Evolutionary conservation across 2,329 filamentous ascomycete species (phyloP).

Genomic region (Aspergillus flavus): DNA sequence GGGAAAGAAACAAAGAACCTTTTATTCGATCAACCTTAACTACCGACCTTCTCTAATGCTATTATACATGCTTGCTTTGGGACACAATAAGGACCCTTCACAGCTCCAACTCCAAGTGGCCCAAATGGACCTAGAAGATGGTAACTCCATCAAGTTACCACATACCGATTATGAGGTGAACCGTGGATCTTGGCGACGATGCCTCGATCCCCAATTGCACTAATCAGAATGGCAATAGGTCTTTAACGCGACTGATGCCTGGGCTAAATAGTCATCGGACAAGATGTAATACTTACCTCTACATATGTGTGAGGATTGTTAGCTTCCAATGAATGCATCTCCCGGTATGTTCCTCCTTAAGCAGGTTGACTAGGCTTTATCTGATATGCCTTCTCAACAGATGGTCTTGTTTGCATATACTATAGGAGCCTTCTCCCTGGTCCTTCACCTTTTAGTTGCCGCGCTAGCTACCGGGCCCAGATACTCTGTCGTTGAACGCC

Average conservation of each 20-base stretch:
- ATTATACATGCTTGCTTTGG: neutral
- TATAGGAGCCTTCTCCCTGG: constrained; percentile 14
- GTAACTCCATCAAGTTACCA: neutral
- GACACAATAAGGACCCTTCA: neutral
- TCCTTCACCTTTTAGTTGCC: constrained; percentile 12
- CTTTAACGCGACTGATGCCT: neutral
- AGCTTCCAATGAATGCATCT: neutral
- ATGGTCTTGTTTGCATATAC: constrained; percentile 14
- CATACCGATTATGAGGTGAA: neutral
- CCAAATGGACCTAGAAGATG: neutral
- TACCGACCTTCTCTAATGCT: neutral
- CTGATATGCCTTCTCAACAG: neutral
- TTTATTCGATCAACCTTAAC: neutral
- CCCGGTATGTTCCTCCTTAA: neutral
- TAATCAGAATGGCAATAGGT: neutral
- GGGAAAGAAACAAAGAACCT: too few relatives aligned
- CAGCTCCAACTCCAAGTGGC: neutral
- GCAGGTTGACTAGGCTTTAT: neutral
- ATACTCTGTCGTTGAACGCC: constrained; percentile 32
- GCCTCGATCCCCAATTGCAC: neutral
- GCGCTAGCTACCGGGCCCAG: constrained; percentile 4
- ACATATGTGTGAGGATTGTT: too few relatives aligned
- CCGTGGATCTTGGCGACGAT: neutral
- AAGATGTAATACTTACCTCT: too few relatives aligned
- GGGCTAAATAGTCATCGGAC: neutral